Percentiles rank a stretch among this genome's conserved stretches.
Conservation (phyloP, 140 eudicot genomes). For the Erigeron philadelphicus region DNA sequence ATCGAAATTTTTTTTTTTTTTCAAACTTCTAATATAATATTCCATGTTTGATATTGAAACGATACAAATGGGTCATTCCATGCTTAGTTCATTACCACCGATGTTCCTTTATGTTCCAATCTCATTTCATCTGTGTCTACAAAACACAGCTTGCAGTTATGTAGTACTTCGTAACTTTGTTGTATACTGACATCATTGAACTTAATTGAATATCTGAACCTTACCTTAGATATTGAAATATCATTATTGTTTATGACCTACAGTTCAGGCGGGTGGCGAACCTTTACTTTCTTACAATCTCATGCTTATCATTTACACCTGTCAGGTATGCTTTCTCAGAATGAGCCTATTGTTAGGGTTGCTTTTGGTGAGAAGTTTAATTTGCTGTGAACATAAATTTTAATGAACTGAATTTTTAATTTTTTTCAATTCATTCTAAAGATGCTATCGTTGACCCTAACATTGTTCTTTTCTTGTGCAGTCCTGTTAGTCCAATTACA, state of each 20-base stretch:
- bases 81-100: background rate
- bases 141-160: background rate
- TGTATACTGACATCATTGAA: constrained; percentile 5
- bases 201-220: constrained; percentile 14
- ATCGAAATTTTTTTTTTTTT: background rate
- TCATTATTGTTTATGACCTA: constrained; percentile 33
- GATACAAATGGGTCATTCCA: constrained; percentile 3
- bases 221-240: constrained; percentile 24
- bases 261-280: constrained; percentile 99
- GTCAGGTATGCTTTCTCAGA: constrained; percentile 54
- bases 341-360: background rate
- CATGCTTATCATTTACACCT: constrained; percentile 90
- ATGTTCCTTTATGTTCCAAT: background rate
- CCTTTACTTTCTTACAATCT: constrained; percentile 86
- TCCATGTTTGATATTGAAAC: constrained; percentile 1
- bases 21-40: background rate
- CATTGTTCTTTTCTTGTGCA: constrained; percentile 43
- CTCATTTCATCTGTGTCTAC: constrained; percentile 6
- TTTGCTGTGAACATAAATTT: background rate
- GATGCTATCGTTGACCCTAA: constrained; percentile 18
- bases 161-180: background rate
- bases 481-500: constrained; percentile 95
- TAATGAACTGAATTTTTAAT: background rate
- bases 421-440: background rate
- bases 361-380: background rate